Base-by-base conservation (phyloP, 1,139 yeast genomes). In the Protomyces macrosporus region DNA sequence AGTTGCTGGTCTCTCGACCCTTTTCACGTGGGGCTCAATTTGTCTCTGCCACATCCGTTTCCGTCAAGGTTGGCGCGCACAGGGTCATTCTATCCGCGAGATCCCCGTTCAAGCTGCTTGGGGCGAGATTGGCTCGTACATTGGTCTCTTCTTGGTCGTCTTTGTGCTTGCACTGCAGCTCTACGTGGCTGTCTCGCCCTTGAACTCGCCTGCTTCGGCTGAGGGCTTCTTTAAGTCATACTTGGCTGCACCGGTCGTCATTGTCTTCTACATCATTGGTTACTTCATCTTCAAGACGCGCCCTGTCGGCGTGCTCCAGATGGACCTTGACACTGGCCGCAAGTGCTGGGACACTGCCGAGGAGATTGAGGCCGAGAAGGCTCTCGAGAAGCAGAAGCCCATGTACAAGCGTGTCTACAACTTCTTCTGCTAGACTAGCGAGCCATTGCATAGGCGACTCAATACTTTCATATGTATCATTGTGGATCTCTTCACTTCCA, bases 11-110 rank as follows among this genome's bases (percentile, higher is more conserved):
- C 82, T 89, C 68, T 86, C 95, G 54, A 86, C 96, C 1, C 79
- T 90, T 65, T 88, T 89, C 75, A 87, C 95, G 5, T 89, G 96
- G 95, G 84, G 84, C 50, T 84, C 91, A 23, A 87, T 90, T 70
- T 84, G 87, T 72, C 72, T 87, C 64, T 84, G 90, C 70, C 95
- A 86, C 70, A 78, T 90, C 66, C 82, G 96, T 74, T 88, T 89
- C 77, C 84, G 97, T 78, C 74, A 79, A 62, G 96, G 95, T 1
- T 79, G 90, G 78, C 74, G 75, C 51, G 81, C 72, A 9, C 87
- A 87, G 75, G 89, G 89, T 65, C 82, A 87, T 75, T 77, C 80
- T 36, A 75, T 83, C 14, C 81, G 79, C 60, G 96, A 89, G 73
- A 78, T 90, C 65, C 84, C 90, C 4, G 90, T 82, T 75, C 77